Evolutionary conservation across 208 protist genomes (phyloP), one percentile per base, ranked within the genome.

Genomic region (Acanthamoeba sp.): DNA sequence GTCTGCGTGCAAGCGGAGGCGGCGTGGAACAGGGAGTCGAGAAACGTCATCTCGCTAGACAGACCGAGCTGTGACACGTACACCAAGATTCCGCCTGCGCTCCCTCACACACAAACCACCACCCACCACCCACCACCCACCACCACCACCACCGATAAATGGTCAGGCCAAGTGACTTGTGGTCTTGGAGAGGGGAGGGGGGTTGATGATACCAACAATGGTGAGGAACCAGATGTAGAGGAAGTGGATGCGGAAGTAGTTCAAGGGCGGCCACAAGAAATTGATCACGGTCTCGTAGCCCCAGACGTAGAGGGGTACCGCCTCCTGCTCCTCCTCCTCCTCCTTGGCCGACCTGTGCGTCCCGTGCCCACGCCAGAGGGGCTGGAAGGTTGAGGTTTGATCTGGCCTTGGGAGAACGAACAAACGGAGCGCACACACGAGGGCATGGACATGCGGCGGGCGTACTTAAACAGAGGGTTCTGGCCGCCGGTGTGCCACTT

Each of bases 211-310:
- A 76, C 66, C 24, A 18, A 76, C 10, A 2, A 18, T 38, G 3
- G 66, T 38, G 66, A 38, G 66, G n/a, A 18, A 40, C 32, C 66
- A 76, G 66, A 76, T 76, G 34, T 76, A 76, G n/a, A 76, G 66
- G 18, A 76, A 40, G 29, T 76, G n/a, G 27, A 76, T 3, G 66
- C 66, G 66, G 34, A 42, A 76, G 34, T 76, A 76, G 66, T 76
- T 76, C 20, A 76, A 38, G 2, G 66, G 66, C n/a, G 66, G 66
- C 66, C 66, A 76, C 24, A 76, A 2, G 9, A 76, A 38, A n/a
- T 38, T 38, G 27, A 76, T 7, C 1, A 76, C n/a, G 66, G n/a
- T 20, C 34, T 76, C 66, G 66, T 76, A 76, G 9, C 2, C 7
- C 66, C 66, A 76, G 20, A 76, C 66, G 34, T 38, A 38, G 24